Percentiles rank a stretch among this genome's conserved stretches.
phyloP scores from a whole-genome alignment of 2,329 filamentous ascomycete species.

The Coleophoma eucalyptorum region DNA sequence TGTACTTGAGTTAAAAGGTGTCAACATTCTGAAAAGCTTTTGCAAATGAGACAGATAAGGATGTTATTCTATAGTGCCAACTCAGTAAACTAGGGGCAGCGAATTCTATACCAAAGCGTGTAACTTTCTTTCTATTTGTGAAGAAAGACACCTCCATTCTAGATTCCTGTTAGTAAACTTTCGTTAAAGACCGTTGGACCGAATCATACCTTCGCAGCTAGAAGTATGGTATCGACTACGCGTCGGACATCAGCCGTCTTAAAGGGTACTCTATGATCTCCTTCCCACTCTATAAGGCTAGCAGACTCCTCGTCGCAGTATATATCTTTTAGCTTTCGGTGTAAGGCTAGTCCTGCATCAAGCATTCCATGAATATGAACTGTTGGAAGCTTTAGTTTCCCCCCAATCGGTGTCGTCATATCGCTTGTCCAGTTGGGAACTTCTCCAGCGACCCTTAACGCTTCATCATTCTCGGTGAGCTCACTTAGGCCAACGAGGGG shows the following conservation, averaged over 20 bases:
- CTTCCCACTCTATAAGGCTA: slow-evolving; percentile 68
- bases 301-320: slow-evolving; percentile 55
- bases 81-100: too few relatives aligned
- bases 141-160: too few relatives aligned
- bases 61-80: too few relatives aligned
- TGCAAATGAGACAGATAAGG: too few relatives aligned
- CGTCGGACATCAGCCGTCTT: slow-evolving; percentile 61
- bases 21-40: too few relatives aligned
- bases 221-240: slow-evolving; percentile 34
- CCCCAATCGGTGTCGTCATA: slow-evolving; percentile 34
- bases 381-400: slow-evolving; percentile 54
- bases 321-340: slow-evolving; percentile 49
- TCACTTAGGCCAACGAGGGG: slow-evolving; percentile 53
- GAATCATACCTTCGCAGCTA: too few relatives aligned
- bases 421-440: slow-evolving; percentile 28
- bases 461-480: slow-evolving; percentile 2
- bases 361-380: slow-evolving; percentile 64
- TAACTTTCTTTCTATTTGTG: too few relatives aligned
- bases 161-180: too few relatives aligned
- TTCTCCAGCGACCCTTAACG: slow-evolving; percentile 6
- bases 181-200: too few relatives aligned
- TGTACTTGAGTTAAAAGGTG: too few relatives aligned
- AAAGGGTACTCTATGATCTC: slow-evolving; percentile 66
- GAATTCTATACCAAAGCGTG: too few relatives aligned
- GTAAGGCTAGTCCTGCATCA: slow-evolving; percentile 56